Evolutionary conservation across 495 filamentous ascomycete species (phyloP), one percentile per base, ranked within the genome.

Genomic region (Hypoxylon fragiforme): DNA sequence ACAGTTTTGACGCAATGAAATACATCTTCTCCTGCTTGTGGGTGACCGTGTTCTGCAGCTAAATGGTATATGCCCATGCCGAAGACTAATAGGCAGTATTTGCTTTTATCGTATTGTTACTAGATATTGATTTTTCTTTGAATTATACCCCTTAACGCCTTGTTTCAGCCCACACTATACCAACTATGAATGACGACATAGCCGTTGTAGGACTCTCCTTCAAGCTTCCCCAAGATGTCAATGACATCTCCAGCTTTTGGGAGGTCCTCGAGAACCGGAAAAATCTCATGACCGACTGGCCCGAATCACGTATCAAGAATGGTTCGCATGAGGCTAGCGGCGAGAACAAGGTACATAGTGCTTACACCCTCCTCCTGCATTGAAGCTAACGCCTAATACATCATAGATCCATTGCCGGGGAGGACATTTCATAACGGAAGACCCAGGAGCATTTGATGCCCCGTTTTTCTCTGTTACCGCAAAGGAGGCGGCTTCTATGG

Each of bases 391-490:
- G 2, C 38, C 50, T 54, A 16, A 60, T 32, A 18, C 19, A 9
- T 40, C 13, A 20, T 11, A 60, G 57, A n/a, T 60, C 24, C 40
- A 16, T 9, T 54, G 44, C 11, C 34, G 50, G 11, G 69, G 69
- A 22, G 68, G 54, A 1, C 62, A 71, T 45, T 71, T 72, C 42
- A 44, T 74, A 21, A 52, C 34, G n/a, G 71, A 80, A 19, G 75
- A 83, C 51, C 40, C 78, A 5, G 66, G 63, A 3, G 55, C 50
- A 0, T 85, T 84, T 55, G 81, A 73, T 28, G 61, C 69, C 0
- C 53, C 60, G 0, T 86, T 86, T 70, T 87, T 87, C 67, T 70
- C 71, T n/a, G 76, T 83, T 26, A 77, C 75, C 3, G 66, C 77
- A 3, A 66, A 71, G 1, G 82, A 85, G 62, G 82, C 81, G 0